phyloP scores from a whole-genome alignment of 2,329 filamentous ascomycete species.

The Epicoccum nigrum region DNA sequence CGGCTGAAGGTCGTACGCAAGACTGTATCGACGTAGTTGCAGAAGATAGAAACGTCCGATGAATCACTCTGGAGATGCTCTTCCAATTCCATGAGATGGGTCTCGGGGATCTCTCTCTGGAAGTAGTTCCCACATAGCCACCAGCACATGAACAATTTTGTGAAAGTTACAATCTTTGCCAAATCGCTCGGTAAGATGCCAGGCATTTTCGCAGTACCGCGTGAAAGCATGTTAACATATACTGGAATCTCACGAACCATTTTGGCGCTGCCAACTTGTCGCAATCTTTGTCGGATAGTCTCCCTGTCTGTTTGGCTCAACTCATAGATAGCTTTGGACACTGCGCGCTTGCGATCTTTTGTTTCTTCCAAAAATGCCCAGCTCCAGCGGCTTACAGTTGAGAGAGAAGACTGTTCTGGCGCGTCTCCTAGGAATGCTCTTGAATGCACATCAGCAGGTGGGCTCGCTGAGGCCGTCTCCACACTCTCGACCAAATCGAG shows the following conservation, averaged over 20 bases:
- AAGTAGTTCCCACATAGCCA: conserved; percentile 37
- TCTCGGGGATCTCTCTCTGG: conserved; percentile 5
- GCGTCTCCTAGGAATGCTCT: conserved; percentile 16
- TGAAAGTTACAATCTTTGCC: conserved; percentile 32
- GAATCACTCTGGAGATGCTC: conserved; percentile 17
- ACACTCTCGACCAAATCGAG: conserved; percentile 13
- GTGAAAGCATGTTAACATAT: conserved; percentile 33
- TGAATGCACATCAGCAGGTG: background rate
- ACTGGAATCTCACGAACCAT: conserved; percentile 33
- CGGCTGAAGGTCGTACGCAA: conserved; percentile 34
- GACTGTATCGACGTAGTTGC: conserved; percentile 32
- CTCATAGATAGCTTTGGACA: conserved; percentile 52
- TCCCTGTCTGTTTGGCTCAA: conserved; percentile 32
- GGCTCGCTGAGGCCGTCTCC: background rate
- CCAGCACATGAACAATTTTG: conserved; percentile 46
- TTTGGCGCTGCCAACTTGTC: conserved; percentile 21
- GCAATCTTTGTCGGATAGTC: conserved; percentile 29
- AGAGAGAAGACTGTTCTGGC: conserved; percentile 37
- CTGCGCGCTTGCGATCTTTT: conserved; percentile 51
- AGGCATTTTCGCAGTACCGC: conserved; percentile 26
- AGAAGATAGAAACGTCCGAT: conserved; percentile 28
- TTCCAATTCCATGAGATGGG: conserved; percentile 26
- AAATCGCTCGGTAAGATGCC: conserved; percentile 35
- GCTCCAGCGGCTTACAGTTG: conserved; percentile 36
- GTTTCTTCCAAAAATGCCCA: conserved; percentile 47